A percentile compares a stretch with the other conserved stretches of the same genome.
phyloP scores from a whole-genome alignment of 2,329 filamentous ascomycete genomes.

The Hypocrella siamensis region DNA sequence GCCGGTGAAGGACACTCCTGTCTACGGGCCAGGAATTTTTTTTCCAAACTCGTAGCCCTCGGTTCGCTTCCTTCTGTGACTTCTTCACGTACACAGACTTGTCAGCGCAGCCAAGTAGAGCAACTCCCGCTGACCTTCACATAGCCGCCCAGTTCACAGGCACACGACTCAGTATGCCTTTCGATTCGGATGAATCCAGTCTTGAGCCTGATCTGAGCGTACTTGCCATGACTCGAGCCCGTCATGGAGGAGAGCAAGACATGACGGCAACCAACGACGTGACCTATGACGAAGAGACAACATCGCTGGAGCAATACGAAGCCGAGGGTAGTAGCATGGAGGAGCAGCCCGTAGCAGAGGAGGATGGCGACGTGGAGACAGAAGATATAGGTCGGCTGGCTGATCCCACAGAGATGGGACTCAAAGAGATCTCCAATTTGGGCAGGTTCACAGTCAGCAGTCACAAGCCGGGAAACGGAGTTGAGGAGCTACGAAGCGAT shows the following conservation, averaged over 20 bases:
- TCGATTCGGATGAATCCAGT: constrained; percentile 18
- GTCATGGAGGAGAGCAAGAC: constrained; percentile 11
- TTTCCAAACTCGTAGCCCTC: too few relatives aligned
- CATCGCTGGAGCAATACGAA: constrained; percentile 15
- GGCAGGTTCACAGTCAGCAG: constrained; percentile 73
- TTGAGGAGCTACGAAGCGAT: constrained; percentile 60
- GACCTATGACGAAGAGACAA: constrained; percentile 13
- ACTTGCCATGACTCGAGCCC: constrained; percentile 17
- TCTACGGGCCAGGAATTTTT: too few relatives aligned
- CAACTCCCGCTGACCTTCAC: background rate
- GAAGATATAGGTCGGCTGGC: constrained; percentile 29
- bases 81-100: background rate
- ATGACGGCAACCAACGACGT: constrained; percentile 10
- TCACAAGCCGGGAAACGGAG: constrained; percentile 65
- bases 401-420: constrained; percentile 33
- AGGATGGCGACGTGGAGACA: constrained; percentile 17
- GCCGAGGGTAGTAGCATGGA: constrained; percentile 14
- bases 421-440: constrained; percentile 75
- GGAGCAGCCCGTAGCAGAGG: constrained; percentile 12
- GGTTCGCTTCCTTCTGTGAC: background rate
- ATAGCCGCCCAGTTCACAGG: constrained; percentile 14
- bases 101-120: constrained; percentile 8
- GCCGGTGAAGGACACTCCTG: too few relatives aligned
- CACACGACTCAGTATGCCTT: constrained; percentile 20
- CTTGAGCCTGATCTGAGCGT: constrained; percentile 22